Base-by-base conservation (phyloP, 83 land plant species). In the Isoetes engelmannii region DNA sequence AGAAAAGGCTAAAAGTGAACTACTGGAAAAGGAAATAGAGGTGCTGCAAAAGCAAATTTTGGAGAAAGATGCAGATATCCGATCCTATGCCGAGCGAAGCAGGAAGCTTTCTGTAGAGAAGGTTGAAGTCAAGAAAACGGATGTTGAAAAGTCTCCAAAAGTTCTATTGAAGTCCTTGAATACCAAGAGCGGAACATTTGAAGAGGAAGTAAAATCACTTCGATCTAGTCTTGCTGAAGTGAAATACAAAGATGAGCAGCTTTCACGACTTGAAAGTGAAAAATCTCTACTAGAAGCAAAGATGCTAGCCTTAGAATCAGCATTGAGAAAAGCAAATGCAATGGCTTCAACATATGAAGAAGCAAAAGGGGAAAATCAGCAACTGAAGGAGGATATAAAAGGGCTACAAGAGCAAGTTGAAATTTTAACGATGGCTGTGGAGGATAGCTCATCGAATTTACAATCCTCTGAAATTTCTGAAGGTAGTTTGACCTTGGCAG, bases 11-110 rank as follows among this genome's bases (percentile, higher is more conserved):
- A 89, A 81, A 49, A 76, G 64, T 9, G 87, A 85, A 48, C 55
- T 85, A 60, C 78, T 87, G 56, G 88, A 84, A 72, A 67, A 79
- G 44, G 90, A 90, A 72, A 63, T 87, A 47, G 82, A 76, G 53
- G 71, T 61, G 15, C 64, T 89, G 68, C 75, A 66, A 69, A 76
- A 43, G 63, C 79, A 84, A 73, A 56, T 86, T 49, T 54, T 68
- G 76, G 63, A 68, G 44, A 81, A 76, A 53, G 76, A 75, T 58
- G 65, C 47, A 48, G 37, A 44, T 59, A 73, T 75, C 45, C 18
- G 67, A 45, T 59, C 69, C 7, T 18, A 17, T 1, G 17, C 68
- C 28, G 43, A 63, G 55, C 15, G 56, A 17, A 65, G n/a, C 74
- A 63, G 67, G 10, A 56, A 77, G 28, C 44, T 43, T 57, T 46